Conservation (phyloP, 768 basidiomycete species). For the Lepiota venenata region DNA sequence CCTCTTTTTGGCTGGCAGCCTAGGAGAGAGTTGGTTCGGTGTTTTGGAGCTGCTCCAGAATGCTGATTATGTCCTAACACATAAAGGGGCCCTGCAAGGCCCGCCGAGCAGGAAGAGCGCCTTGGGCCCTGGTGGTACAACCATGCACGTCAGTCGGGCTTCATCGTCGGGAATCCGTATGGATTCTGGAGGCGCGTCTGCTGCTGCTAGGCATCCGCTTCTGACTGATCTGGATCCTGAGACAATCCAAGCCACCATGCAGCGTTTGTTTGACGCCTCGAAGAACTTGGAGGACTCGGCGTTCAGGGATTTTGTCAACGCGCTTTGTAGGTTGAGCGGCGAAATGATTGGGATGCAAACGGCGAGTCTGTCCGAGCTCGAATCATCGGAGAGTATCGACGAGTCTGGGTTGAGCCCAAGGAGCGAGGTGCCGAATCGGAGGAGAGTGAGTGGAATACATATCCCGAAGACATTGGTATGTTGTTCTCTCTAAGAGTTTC, state of each 20-base stretch:
- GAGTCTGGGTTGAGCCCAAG: conserved; percentile 35
- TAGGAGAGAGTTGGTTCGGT: conserved; percentile 91
- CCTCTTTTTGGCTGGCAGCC: conserved; percentile 76
- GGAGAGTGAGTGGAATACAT: conserved; percentile 87
- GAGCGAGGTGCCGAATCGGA: conserved; percentile 46
- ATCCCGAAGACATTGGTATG: conserved; percentile 74
- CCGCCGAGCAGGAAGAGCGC: conserved; percentile 29
- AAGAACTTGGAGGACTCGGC: conserved; percentile 81
- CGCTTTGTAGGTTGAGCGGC: conserved; percentile 80
- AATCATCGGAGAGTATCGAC: conserved; percentile 36
- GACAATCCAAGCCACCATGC: conserved; percentile 68
- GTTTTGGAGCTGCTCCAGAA: conserved; percentile 91
- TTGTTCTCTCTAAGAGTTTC: conserved; percentile 10
- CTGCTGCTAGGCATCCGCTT: conserved; percentile 49
- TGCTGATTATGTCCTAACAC: conserved; percentile 85
- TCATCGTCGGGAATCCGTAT: conserved; percentile 28
- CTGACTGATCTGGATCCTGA: conserved; percentile 75
- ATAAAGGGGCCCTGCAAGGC: conserved; percentile 41
- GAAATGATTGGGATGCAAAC: conserved; percentile 94
- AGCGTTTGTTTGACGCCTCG: conserved; percentile 82
- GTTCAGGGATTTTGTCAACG: conserved; percentile 71
- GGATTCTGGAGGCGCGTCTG: conserved; percentile 15
- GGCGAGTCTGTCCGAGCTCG: conserved; percentile 29
- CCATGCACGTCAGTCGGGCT: conserved; percentile 32
- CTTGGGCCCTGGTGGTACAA: conserved; percentile 18